Conservation (phyloP, 2,329 filamentous ascomycete species). For the Sporothrix globosa region DNA sequence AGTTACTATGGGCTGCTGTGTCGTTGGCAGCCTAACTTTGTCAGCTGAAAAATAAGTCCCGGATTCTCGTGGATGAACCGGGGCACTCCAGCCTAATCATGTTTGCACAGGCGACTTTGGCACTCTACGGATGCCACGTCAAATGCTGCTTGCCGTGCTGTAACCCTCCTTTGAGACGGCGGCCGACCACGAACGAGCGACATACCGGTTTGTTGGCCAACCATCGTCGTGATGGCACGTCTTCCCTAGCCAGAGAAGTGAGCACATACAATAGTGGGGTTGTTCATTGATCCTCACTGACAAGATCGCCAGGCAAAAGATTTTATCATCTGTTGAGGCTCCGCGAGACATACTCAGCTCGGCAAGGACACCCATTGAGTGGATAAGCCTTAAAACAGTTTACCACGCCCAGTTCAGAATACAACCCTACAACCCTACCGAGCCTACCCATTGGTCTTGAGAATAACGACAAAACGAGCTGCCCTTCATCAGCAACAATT, state of each 20-base stretch:
- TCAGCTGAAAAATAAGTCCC: neutral
- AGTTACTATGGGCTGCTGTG: neutral
- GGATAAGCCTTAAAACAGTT: neutral
- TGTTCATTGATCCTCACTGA: neutral
- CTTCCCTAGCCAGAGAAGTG: neutral
- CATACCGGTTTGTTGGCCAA: neutral
- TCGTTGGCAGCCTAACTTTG: neutral
- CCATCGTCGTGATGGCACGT: neutral
- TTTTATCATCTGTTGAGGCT: neutral
- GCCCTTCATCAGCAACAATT: too few relatives aligned
- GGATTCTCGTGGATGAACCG: neutral
- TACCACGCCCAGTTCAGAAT: neutral
- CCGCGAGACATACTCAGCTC: neutral
- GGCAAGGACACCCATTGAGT: neutral
- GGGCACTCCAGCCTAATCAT: neutral
- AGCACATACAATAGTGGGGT: neutral
- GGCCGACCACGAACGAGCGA: neutral
- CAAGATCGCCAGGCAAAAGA: neutral
- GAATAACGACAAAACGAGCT: neutral
- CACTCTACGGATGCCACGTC: conserved; percentile 18
- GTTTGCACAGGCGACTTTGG: neutral
- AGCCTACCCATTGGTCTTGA: neutral
- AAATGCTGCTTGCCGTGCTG: neutral
- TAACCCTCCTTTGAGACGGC: neutral
- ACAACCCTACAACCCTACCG: neutral